These are phyloP conservation scores for Ustilago esculenta DNA, from an alignment of 1,284 basidiomycete species.

Conservation along the genomic window DNA sequence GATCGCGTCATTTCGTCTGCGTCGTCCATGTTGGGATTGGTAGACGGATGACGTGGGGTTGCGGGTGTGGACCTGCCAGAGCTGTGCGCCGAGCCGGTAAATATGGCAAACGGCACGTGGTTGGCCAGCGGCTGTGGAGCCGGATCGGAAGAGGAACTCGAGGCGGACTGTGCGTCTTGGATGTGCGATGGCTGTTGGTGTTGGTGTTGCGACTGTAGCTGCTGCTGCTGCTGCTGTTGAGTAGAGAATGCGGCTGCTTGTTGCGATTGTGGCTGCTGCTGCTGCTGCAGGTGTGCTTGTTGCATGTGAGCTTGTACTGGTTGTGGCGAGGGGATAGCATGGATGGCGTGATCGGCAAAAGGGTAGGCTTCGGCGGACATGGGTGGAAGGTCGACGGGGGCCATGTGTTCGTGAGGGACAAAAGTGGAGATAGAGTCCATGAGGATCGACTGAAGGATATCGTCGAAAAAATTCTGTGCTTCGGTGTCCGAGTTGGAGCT, in stretches of 20 bases:
- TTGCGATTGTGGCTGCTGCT: background rate
- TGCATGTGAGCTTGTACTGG: slow-evolving; percentile 4
- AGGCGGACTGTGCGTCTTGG: background rate
- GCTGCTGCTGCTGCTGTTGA: slow-evolving; percentile 17
- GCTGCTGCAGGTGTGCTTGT: background rate
- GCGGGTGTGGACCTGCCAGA: slow-evolving; percentile 36
- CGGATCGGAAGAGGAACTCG: slow-evolving; percentile 9
- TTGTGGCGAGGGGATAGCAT: slow-evolving; percentile 1
- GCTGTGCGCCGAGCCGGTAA: slow-evolving; percentile 37
- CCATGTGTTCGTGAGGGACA: slow-evolving; percentile 38
- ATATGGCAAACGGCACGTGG: slow-evolving; percentile 34
- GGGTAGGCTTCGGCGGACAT: slow-evolving; percentile 15
- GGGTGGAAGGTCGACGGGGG: slow-evolving; percentile 9
- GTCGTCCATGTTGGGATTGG: slow-evolving; percentile 21
- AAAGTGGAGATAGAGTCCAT: slow-evolving; percentile 50
- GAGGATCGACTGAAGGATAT: slow-evolving; percentile 45
- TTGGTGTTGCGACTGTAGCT: slow-evolving; percentile 5
- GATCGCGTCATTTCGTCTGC: slow-evolving; percentile 40
- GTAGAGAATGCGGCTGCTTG: background rate
- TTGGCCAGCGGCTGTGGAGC: slow-evolving; percentile 23
- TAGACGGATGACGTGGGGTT: slow-evolving; percentile 24
- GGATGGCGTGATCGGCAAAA: slow-evolving; percentile 11
- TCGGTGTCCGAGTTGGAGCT: slow-evolving; percentile 36
- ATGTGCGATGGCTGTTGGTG: background rate
- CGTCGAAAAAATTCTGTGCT: slow-evolving; percentile 46